Conservation (phyloP, 805 yeast genomes). For the Wickerhamomyces mucosus region DNA sequence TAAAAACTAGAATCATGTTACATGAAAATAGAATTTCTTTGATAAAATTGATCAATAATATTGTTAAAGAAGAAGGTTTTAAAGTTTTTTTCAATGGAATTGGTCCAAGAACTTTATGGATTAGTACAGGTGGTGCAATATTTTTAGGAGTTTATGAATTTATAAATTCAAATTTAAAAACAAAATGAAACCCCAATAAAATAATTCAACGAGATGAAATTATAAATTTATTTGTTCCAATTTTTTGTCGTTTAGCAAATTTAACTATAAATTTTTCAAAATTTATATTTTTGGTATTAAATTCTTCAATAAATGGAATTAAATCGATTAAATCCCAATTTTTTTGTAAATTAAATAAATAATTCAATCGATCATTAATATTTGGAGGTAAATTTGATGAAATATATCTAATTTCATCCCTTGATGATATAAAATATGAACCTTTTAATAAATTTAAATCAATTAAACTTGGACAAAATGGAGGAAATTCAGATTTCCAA, state of each 20-base stretch:
- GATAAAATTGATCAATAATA: constrained; percentile 34
- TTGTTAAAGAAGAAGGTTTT: constrained; percentile 66
- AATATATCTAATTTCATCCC: constrained; percentile 41
- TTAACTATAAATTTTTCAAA: constrained; percentile 53
- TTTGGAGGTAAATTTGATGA: constrained; percentile 41
- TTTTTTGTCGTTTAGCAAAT: constrained; percentile 44
- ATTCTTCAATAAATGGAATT: constrained; percentile 51
- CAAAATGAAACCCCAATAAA: constrained; percentile 2
- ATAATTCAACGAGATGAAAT: background rate
- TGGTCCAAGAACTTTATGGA: constrained; percentile 97
- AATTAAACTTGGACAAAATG: constrained; percentile 49
- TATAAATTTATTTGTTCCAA: constrained; percentile 26
- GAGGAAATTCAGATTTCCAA: constrained; percentile 57
- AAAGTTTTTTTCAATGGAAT: constrained; percentile 71
- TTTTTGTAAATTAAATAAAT: constrained; percentile 43
- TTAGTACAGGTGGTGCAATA: constrained; percentile 96
- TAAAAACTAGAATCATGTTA: constrained; percentile 83
- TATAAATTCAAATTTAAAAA: constrained; percentile 10
- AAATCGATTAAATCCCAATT: constrained; percentile 57
- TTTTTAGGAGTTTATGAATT: constrained; percentile 91
- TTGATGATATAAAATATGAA: constrained; percentile 36
- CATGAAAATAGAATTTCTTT: constrained; percentile 39
- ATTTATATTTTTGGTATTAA: constrained; percentile 44
- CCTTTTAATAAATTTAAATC: constrained; percentile 49
- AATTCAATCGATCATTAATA: constrained; percentile 37